Base-by-base conservation (phyloP, 2,329 filamentous ascomycete species). In the Stachybotrys echinatus region DNA sequence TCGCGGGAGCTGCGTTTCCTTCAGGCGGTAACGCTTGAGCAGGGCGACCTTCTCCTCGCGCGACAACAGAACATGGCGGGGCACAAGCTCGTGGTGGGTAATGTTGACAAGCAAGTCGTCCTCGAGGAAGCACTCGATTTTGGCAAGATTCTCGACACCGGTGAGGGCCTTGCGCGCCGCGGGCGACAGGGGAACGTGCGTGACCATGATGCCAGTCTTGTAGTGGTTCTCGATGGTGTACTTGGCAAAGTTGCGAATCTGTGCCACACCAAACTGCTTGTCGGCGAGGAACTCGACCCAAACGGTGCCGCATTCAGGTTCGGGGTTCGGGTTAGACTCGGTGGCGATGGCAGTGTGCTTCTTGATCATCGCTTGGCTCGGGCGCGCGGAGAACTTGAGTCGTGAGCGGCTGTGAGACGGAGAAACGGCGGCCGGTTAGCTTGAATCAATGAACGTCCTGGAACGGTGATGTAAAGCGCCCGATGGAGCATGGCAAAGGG, bases 61-160 rank as follows among this genome's bases (percentile, higher is more conserved):
- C 62, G 89, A 95, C 50, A 99, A 82, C 53, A 97, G 74, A 37
- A 97, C 85, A 66, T 99, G 94, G 67, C 88, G 91, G 42, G 94
- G 94, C 23, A 99, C 94, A 50, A 99, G 81, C 72, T 97, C 92
- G 74, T 99, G 94, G 69, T 92, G 89, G 52, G 92, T 97, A 70
- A 99, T 97, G 74, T 99, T 99, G 71, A 99, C 92, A 52, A 97
- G 79, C 61, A 99, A 73, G 72, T 99, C 94, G 68, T 94, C 88
- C 76, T 97, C 94, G 61, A 92, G 83, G 75, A 99, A 99, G 66
- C 90, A 89, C 75, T 99, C 94, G 64, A 96, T 89, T 63, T 88
- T 84, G 49, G 87, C 88, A 66, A 83, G 80, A 54, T 84, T 83
- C 59, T 88, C 83, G 51, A 92, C 84, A 52, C 86, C 85, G 56